phyloP scores from a whole-genome alignment of 2,329 filamentous ascomycete genomes.

The Chrysosporium keratinophilum region DNA sequence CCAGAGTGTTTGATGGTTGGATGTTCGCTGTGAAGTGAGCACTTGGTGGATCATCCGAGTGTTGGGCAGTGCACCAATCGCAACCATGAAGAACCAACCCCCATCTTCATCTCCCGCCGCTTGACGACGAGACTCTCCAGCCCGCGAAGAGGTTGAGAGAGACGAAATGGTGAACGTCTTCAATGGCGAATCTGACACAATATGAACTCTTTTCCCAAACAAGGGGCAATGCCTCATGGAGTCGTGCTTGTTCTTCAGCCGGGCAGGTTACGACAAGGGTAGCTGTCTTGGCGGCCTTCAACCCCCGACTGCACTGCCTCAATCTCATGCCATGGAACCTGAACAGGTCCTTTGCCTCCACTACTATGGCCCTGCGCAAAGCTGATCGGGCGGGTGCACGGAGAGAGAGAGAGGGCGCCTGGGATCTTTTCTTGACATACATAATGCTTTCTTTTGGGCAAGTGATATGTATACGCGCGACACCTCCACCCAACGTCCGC shows the following conservation, averaged over 20 bases:
- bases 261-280: constrained; percentile 4
- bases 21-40: not conserved
- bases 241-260: not conserved
- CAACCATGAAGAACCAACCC: not conserved
- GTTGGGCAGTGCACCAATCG: not conserved
- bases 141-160: not conserved
- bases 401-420: not conserved
- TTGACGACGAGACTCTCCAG: not conserved
- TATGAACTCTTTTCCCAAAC: constrained; percentile 3
- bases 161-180: not conserved
- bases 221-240: not conserved
- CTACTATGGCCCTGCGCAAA: constrained; percentile 3
- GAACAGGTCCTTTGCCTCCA: constrained; percentile 7
- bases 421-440: not conserved
- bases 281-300: not conserved
- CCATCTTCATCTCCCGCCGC: not conserved
- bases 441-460: not conserved
- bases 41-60: not conserved
- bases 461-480: not conserved
- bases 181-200: not conserved
- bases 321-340: constrained; percentile 8
- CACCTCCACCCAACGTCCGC: too few relatives aligned
- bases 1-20: not conserved
- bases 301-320: constrained; percentile 10
- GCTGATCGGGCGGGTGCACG: not conserved